Base-by-base conservation (phyloP, 805 yeast genomes). In the Isabelozyma gotoi region DNA sequence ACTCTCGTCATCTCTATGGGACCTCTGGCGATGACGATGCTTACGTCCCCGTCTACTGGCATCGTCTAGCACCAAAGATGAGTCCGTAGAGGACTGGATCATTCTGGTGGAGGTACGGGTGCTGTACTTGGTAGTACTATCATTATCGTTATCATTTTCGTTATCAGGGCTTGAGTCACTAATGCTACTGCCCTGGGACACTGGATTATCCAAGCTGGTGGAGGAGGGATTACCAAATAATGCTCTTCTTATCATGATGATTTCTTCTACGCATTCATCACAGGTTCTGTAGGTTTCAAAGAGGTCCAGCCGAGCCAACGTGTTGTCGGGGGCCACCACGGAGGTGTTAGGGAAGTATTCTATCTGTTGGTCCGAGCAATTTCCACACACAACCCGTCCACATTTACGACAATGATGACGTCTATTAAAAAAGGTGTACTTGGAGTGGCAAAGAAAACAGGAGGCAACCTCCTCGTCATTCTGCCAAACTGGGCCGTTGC, bases 361-460 rank as follows among this genome's bases (percentile, higher is more conserved):
- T 5, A 79, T 71, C 34, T 64, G 62, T 17, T 77, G 71, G 7
- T 67, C 58, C 5, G 92, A 82, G 55, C 96, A 88, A 33, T 59
- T 54, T 21, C 81, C 84, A 62, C 96, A 88, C 14, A 84, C 87
- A 0, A 89, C 84, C 27, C 81, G 70, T 2, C 96, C 96, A 65
- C 96, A 88, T 46, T 71, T 73, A 41, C 94, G 73, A 62, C 96
- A 88, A 60, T 88, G 96, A 64, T 88, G 96, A 43, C 90, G 75
- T 44, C 96, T 73, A 57, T 71, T 77, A 60, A 85, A 81, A 44
- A 87, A 62, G 2, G 82, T 70, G 65, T 82, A 88, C 33, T 50
- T 42, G 0, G 59, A 47, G 21, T 58, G 56, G 60, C 96, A 88
- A 3, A 80, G 53, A 16, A 73, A 71, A 56, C 96, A 88, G 2